Conservation (phyloP, 2,329 filamentous ascomycete species). For the Botrytis deweyae region DNA sequence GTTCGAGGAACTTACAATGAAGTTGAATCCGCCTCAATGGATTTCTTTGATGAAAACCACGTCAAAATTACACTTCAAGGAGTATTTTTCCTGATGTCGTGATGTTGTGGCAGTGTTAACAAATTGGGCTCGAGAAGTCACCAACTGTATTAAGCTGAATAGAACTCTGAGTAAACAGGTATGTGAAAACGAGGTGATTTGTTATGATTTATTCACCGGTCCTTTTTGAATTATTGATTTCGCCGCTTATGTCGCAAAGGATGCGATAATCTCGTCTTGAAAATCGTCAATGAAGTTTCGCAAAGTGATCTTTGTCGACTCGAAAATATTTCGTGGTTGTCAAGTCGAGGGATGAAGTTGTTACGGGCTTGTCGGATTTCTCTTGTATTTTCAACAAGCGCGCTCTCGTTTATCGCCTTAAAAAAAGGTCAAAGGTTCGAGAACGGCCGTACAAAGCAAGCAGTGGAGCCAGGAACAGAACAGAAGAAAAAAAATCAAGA, state of each 20-base stretch:
- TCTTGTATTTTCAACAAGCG: constrained; percentile 20
- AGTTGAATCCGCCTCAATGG: constrained; percentile 21
- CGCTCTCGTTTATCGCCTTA: constrained; percentile 20
- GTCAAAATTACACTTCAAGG: not conserved
- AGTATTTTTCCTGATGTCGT: not conserved
- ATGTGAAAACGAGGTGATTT: constrained; percentile 6
- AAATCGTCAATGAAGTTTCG: not conserved
- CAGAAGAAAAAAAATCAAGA: constrained; percentile 4
- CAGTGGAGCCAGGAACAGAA: constrained; percentile 19
- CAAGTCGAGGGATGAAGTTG: constrained; percentile 16
- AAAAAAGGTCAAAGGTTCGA: constrained; percentile 17
- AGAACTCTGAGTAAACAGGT: constrained; percentile 12
- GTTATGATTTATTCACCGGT: not conserved
- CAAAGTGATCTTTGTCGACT: constrained; percentile 8
- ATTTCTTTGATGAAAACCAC: not conserved
- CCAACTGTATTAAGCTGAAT: constrained; percentile 4
- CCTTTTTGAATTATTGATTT: not conserved
- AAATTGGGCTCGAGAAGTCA: constrained; percentile 3
- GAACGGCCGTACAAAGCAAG: constrained; percentile 15
- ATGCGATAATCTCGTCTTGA: constrained; percentile 5
- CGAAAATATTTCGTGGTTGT: constrained; percentile 4
- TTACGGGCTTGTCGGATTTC: constrained; percentile 18
- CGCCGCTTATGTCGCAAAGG: not conserved
- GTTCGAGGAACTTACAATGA: constrained; percentile 18
- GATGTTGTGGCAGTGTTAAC: constrained; percentile 3